Base-by-base conservation (phyloP, 2,329 filamentous ascomycete species). In the Fonsecaea multimorphosa region DNA sequence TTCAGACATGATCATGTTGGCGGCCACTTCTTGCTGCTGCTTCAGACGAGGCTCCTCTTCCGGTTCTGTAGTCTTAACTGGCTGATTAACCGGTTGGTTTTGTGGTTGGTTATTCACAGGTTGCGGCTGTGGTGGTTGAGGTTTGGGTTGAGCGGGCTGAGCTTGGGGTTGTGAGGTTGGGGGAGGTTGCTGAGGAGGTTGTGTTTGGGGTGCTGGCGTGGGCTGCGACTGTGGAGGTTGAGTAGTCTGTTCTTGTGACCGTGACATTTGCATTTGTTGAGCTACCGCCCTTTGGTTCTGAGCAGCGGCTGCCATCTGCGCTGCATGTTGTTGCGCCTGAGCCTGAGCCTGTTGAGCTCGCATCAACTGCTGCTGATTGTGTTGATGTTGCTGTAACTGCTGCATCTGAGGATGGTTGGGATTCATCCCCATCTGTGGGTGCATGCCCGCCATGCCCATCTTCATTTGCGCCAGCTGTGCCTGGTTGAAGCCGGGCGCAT, bases 151-250 rank as follows among this genome's bases (percentile, higher is more conserved):
- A 40, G 73, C 76, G 29, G 75, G 77, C 11, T 77, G 76, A 63
- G 78, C 76, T 16, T 72, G 73, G 22, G 76, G 73, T 5, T 76
- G 74, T 16, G 73, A 72, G 2, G 67, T 73, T 46, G 75, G 74
- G 8, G 77, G 73, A 49, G 78, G 76, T 54, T 74, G 74, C 49
- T 73, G 73, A 31, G 74, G 71, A 24, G 79, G 77, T 32, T 78
- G 80, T 36, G 77, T 76, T 66, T 78, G 77, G 40, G 77, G 75
- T 32, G 76, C 75, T 14, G 75, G 78, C 3, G 74, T 76, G 59
- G 77, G 77, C 70, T 81, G 79, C n/a, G 80, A 79, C 68, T 80
- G 79, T 19, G 79, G 78, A 46, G 80, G 78, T 68, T 81, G 80
- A 22, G 77, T 77, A 24, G 79, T 79, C 2, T 75, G 78, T 55